Evolutionary conservation across 2,329 filamentous ascomycete genomes (phyloP).

Genomic region (Tolypocladium tropicale): DNA sequence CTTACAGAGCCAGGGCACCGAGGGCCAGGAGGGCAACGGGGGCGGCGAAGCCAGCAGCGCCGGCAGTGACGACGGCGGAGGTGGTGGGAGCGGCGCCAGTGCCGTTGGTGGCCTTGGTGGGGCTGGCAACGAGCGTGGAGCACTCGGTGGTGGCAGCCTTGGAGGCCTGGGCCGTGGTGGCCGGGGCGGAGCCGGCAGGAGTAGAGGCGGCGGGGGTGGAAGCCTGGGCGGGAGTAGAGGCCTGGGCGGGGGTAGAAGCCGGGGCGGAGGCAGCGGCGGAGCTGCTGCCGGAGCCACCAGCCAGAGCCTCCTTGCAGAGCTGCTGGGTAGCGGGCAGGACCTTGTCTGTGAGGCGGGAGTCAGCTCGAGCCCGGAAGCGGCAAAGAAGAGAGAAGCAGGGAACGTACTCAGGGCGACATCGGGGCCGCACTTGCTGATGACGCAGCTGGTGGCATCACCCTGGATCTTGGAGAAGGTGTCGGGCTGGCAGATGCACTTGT

Average conservation of each 20-base stretch:
- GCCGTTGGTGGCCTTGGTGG: constrained; percentile 7
- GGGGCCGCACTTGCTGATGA: constrained; percentile 17
- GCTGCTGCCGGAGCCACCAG: neutral
- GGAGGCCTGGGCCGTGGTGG: constrained; percentile 4
- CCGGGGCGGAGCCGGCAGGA: neutral
- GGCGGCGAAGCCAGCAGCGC: constrained; percentile 19
- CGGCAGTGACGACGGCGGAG: constrained; percentile 12
- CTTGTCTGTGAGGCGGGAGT: constrained; percentile 11
- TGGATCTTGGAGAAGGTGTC: constrained; percentile 14
- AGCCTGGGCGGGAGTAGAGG: neutral
- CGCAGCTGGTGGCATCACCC: constrained; percentile 15
- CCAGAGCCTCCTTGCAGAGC: constrained; percentile 9
- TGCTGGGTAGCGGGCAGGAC: constrained; percentile 17
- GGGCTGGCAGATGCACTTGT: constrained; percentile 13
- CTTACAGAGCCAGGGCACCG: constrained; percentile 26
- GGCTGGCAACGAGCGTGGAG: constrained; percentile 6
- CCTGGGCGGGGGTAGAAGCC: neutral
- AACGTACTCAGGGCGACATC: constrained; percentile 20
- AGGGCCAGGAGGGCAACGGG: constrained; percentile 20
- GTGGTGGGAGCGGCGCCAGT: constrained; percentile 8
- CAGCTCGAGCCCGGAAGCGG: neutral
- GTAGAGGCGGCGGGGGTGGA: neutral
- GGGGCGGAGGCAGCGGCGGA: neutral
- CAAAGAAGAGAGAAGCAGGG: neutral
- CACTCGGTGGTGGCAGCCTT: constrained; percentile 5